Evolutionary conservation across 305 asterid genomes (phyloP).

Genomic region (Coffea humblotiana): DNA sequence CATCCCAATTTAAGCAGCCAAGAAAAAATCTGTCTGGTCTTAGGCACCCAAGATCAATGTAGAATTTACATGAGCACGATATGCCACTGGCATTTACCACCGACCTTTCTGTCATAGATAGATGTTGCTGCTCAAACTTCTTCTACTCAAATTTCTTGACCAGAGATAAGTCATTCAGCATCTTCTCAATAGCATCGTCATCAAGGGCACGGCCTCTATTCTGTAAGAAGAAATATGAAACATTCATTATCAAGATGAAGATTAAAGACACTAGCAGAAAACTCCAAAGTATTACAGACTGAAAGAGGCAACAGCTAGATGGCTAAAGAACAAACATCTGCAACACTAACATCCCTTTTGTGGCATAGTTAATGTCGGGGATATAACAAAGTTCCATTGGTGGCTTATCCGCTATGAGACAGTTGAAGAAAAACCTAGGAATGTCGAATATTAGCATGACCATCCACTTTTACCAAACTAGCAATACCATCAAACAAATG

Average conservation of each 20-base stretch:
- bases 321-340: background rate
- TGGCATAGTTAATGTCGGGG: background rate
- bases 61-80: background rate
- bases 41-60: background rate
- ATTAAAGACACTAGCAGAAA: background rate
- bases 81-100: no score
- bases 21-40: no score
- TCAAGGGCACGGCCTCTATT: conserved; percentile 72
- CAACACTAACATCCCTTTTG: background rate
- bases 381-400: background rate
- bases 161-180: conserved; percentile 73
- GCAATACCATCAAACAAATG: background rate
- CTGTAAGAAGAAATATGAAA: conserved; percentile 39
- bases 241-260: background rate
- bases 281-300: background rate
- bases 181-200: conserved; percentile 81
- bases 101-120: background rate
- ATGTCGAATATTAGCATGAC: background rate
- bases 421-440: background rate
- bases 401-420: background rate
- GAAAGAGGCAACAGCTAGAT: background rate
- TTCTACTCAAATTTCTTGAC: conserved; percentile 77
- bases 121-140: background rate
- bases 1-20: background rate
- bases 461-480: background rate